A percentile compares a stretch with the other conserved stretches of the same genome.
These are phyloP conservation scores for Daldinia decipiens DNA, from an alignment of 495 filamentous ascomycete genomes.

Conservation along the genomic window DNA sequence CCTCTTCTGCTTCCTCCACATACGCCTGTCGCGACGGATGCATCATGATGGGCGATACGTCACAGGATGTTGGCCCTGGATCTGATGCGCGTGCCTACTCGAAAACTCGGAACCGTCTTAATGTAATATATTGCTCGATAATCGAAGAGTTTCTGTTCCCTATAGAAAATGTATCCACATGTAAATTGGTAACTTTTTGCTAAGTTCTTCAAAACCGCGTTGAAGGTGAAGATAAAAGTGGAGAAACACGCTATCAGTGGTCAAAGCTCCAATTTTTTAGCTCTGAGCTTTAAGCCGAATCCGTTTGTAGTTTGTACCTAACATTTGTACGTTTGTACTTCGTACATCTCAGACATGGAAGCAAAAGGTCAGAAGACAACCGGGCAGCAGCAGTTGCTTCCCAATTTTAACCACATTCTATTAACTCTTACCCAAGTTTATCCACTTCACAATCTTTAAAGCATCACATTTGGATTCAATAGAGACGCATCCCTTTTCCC, in stretches of 20 bases:
- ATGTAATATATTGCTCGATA: no score
- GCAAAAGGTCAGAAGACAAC: not conserved
- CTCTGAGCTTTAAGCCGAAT: not conserved
- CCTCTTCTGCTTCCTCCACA: conserved; percentile 85
- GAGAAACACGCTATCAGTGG: conserved; percentile 4
- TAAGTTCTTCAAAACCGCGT: conserved; percentile 14
- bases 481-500: no score
- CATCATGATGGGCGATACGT: conserved; percentile 64
- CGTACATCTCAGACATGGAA: no score
- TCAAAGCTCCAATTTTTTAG: conserved; percentile 20
- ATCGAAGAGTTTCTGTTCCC: not conserved
- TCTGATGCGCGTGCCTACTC: no score
- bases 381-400: not conserved
- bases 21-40: conserved; percentile 95
- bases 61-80: no score
- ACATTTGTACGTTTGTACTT: no score
- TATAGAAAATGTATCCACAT: not conserved
- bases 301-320: not conserved
- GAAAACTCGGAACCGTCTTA: no score
- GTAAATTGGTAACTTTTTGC: conserved; percentile 8
- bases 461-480: no score
- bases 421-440: not conserved
- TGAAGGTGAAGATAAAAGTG: conserved; percentile 2
- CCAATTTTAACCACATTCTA: not conserved
- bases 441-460: not conserved